Base-by-base conservation (phyloP, 345 rosid genomes). In the Heritiera littoralis region DNA sequence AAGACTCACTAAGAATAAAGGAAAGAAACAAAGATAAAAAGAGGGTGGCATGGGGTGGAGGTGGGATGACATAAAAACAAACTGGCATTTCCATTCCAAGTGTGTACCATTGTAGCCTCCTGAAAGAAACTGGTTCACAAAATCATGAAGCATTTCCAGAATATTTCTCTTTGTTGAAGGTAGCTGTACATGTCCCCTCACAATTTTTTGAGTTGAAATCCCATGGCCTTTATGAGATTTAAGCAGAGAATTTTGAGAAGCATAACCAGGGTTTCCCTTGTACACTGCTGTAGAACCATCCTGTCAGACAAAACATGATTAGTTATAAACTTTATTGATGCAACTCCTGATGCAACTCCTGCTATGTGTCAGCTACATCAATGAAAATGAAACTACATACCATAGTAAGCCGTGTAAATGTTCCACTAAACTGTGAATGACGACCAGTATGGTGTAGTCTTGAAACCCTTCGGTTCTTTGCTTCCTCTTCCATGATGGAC, bases 361-460 rank as follows among this genome's bases (percentile, higher is more conserved):
- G 46, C 66, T 52, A 30, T 67, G 7, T 56, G 81, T 75, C 49
- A 80, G 32, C 3, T 6, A 55, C 32, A 38, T 38, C 64, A 55
- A 73, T 38, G 61, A 78, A 9, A 13, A 60, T 15, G 7, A 75
- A 18, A 78, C 41, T 49, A 46, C 86, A 52, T 86, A 96, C 99
- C 97, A 96, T 86, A 68, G 95, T 80, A 79, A 86, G 81, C 63
- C 98, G 90, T 7, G 94, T 84, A 88, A 93, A 95, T 72, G 97
- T 91, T 84, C 99, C 98, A 81, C 89, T 86, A 83, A 95, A 92
- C 75, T 91, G 95, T 55, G 98, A 92, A 83, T 91, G 94, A 56
- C 92, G 92, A 74, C 61, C 81, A 4, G 81, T 70, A 69, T 81
- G 84, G 18, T 81, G 85, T 56, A 81, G 81, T 80, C 89, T 89